Conservation (phyloP, 768 basidiomycete genomes). For the Chiua virens region DNA sequence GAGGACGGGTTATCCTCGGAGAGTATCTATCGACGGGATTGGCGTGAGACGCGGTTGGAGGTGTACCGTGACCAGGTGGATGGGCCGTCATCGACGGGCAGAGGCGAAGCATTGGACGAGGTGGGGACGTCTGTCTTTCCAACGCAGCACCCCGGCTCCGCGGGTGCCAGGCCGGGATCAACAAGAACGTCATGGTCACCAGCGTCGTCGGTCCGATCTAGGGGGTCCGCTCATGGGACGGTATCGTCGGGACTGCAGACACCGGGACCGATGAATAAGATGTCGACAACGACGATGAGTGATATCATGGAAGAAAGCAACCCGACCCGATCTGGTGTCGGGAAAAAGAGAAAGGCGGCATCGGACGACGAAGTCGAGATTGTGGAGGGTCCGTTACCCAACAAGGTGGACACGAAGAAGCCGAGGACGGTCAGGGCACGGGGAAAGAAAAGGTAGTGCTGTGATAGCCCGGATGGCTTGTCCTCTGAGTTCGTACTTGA, state of each 20-base stretch:
- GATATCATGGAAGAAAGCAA: conserved; percentile 47
- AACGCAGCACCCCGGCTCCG: conserved; percentile 16
- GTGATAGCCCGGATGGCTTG: too few relatives aligned
- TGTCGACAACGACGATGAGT: conserved; percentile 44
- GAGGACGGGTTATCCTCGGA: conserved; percentile 66
- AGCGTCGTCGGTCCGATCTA: conserved; percentile 50
- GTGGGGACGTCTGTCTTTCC: conserved; percentile 23
- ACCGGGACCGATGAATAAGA: conserved; percentile 43
- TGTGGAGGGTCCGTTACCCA: conserved; percentile 45
- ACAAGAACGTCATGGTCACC: conserved; percentile 47
- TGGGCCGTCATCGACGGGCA: neutral
- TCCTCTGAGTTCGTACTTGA: too few relatives aligned
- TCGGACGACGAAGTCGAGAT: conserved; percentile 60
- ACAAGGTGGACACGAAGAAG: conserved; percentile 39
- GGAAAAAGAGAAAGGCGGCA: conserved; percentile 51
- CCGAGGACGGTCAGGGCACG: conserved; percentile 34
- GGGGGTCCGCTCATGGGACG: conserved; percentile 28
- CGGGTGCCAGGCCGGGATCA: conserved; percentile 21
- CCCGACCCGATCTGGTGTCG: neutral
- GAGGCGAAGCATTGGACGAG: conserved; percentile 31
- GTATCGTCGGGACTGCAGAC: conserved; percentile 43
- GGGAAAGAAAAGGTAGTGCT: conserved; percentile 40
- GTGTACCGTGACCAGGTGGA: conserved; percentile 14
- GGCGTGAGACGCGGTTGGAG: conserved; percentile 65
- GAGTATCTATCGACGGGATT: conserved; percentile 69